phyloP scores from a whole-genome alignment of 2,329 filamentous ascomycete species.

The Blumeria graminis region DNA sequence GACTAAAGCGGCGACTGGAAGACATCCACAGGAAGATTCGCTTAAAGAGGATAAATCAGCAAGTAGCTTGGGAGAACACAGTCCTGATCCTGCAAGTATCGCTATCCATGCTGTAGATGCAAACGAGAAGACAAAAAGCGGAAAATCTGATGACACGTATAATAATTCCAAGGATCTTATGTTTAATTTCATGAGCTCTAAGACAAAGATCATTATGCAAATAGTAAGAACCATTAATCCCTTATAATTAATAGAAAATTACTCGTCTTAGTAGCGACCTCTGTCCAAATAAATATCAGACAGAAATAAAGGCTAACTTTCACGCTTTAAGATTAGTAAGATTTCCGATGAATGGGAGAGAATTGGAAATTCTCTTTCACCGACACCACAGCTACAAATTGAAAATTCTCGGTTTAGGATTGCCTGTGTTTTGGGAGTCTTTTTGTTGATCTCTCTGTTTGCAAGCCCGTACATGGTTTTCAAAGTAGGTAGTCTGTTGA shows the following conservation, averaged over 20 bases:
- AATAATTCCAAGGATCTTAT: slow-evolving; percentile 64
- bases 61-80: slow-evolving; percentile 20
- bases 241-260: not conserved
- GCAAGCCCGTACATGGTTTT: slow-evolving; percentile 32
- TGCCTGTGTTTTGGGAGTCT: slow-evolving; percentile 25
- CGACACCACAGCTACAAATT: slow-evolving; percentile 29
- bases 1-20: slow-evolving; percentile 32
- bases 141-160: slow-evolving; percentile 24
- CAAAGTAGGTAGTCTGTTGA: slow-evolving; percentile 39
- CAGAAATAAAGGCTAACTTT: not conserved
- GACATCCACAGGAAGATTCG: slow-evolving; percentile 44
- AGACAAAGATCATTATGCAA: slow-evolving; percentile 52
- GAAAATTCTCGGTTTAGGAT: slow-evolving; percentile 28
- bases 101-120: slow-evolving; percentile 29
- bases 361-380: slow-evolving; percentile 23
- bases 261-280: too few relatives aligned
- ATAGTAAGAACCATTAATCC: slow-evolving; percentile 17
- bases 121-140: slow-evolving; percentile 24
- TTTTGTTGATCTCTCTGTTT: slow-evolving; percentile 28
- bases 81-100: slow-evolving; percentile 35
- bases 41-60: slow-evolving; percentile 6
- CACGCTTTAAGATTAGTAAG: slow-evolving; percentile 20
- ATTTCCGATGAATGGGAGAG: slow-evolving; percentile 37
- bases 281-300: not conserved
- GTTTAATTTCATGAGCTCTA: slow-evolving; percentile 51